Base-by-base conservation (phyloP, 2,329 filamentous ascomycete genomes). In the Chlorencoelia australis region DNA sequence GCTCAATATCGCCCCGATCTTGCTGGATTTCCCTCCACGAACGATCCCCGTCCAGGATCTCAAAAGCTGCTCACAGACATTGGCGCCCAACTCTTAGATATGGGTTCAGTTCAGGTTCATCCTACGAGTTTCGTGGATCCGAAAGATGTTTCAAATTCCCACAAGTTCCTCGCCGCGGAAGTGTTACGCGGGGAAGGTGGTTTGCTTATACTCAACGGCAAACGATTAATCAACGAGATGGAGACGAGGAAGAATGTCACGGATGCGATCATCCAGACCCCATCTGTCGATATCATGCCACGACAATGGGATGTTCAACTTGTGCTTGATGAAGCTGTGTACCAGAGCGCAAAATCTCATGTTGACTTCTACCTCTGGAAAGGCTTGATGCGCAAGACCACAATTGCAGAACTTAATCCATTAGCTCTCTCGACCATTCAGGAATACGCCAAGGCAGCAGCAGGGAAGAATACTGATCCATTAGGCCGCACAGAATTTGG, bases 111-210 rank as follows among this genome's bases (percentile, higher is more conserved):
- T 2, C 76, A 81, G 53, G 64, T 80, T 4, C 76, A 81, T 44
- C 75, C 76, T 2, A 79, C 75, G 0, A 73, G 73, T 0, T 80
- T 81, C 48, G 60, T 80, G 5, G 73, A 79, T 43, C 67, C 68
- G 0, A 59, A 62, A 1, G 61, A 64, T 20, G 56, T 61, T 0
- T 46, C 45, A 1, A 62, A 64, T 0, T 55, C 57, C 21, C 65
- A 74, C 31, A 80, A 80, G 54, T 73, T 80, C 47, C 65, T 80
- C 4, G 75, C 75, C 0, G 75, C 75, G 0, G 76, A 81, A 54
- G 62, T 75, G 40, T 59, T 81, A 17, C 61, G 75, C 3, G 75
- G 75, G 0, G 75, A 79, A 47, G 76, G 75, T 0, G 76, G 74
- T 0, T 66, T 79, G 4, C 45, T 80, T 18, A 55, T 80, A 1